phyloP scores from a whole-genome alignment of 2,329 filamentous ascomycete species.

The Penicillium sp. region DNA sequence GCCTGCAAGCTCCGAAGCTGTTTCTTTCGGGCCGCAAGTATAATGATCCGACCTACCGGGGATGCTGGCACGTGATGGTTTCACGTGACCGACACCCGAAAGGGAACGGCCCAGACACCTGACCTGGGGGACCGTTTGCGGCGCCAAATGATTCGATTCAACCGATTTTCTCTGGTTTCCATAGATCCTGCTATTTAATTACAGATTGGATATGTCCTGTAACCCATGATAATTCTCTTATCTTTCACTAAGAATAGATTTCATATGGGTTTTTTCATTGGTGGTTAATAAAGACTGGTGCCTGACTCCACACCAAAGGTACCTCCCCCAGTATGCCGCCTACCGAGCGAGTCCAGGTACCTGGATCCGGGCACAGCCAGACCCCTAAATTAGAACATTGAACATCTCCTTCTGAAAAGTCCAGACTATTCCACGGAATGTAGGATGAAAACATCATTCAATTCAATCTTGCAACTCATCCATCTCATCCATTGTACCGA shows the following conservation, averaged over 20 bases:
- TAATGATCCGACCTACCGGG: conserved; percentile 11
- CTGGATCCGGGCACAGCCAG: conserved; percentile 1
- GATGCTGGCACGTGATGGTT: conserved; percentile 1
- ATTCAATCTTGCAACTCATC: not conserved
- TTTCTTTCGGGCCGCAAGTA: conserved; percentile 19
- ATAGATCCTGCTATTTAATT: not conserved
- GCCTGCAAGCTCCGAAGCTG: conserved; percentile 22
- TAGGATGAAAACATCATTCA: not conserved
- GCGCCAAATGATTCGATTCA: not conserved
- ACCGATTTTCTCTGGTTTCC: not conserved
- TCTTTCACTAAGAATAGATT: not conserved
- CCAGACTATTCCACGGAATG: not conserved
- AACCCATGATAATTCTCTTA: not conserved
- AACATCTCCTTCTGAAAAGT: not conserved
- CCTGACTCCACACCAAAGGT: not conserved
- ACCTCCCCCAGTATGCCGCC: not conserved
- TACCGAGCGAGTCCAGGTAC: not conserved
- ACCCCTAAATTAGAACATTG: not conserved
- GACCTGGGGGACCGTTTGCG: not conserved
- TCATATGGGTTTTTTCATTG: not conserved
- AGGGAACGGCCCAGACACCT: not conserved
- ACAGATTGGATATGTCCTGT: too few relatives aligned
- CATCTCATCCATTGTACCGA: not conserved
- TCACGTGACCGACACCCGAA: conserved; percentile 8
- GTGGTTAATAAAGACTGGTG: not conserved